Evolutionary conservation across 306 rosid genomes (phyloP).

Genomic region (Canavalia ensiformis): DNA sequence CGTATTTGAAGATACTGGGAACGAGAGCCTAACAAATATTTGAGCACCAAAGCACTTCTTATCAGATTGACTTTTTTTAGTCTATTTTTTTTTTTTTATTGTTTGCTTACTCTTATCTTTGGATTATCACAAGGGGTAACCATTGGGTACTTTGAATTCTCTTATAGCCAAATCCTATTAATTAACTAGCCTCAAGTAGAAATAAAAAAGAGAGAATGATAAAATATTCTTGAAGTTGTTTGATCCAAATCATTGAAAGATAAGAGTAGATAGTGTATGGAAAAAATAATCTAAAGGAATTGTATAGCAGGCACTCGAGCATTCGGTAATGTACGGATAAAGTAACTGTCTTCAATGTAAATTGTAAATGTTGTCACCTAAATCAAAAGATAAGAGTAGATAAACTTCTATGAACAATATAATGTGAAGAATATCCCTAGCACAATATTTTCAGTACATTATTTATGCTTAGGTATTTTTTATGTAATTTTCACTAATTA

Average conservation of each 20-base stretch:
- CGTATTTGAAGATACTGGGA: not conserved
- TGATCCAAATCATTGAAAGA: not conserved
- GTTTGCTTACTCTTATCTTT: not conserved
- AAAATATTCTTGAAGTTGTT: no score
- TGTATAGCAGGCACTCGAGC: not conserved
- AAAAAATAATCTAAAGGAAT: not conserved
- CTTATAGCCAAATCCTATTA: slow-evolving; percentile 1
- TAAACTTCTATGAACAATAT: not conserved
- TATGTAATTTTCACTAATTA: not conserved
- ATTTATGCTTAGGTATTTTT: not conserved
- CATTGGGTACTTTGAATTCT: not conserved
- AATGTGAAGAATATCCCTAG: not conserved
- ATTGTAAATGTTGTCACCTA: not conserved
- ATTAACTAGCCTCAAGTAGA: not conserved
- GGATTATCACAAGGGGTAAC: not conserved
- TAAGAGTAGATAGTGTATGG: not conserved
- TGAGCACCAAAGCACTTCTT: not conserved
- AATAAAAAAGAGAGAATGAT: not conserved
- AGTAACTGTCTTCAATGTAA: not conserved
- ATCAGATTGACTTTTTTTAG: no score
- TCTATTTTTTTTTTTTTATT: not conserved
- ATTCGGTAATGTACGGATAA: not conserved
- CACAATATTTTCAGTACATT: not conserved
- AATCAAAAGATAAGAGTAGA: not conserved
- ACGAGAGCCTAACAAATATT: not conserved